These are phyloP conservation scores for Venturia asperata DNA, from an alignment of 2,329 filamentous ascomycete species.

Conservation along the genomic window DNA sequence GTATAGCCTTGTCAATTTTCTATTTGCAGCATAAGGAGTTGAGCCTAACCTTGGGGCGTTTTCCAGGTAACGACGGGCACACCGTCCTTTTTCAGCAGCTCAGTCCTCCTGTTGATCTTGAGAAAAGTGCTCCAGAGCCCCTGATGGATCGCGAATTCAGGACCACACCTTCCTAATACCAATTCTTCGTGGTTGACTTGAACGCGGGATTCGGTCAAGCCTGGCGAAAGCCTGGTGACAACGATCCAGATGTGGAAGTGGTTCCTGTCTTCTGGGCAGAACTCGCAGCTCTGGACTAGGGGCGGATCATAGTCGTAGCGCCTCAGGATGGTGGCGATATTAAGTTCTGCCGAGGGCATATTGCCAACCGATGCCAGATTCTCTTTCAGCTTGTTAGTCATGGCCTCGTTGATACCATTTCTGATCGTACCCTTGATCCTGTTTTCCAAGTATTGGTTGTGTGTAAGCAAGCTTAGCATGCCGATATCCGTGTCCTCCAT, in stretches of 20 bases:
- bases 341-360: neutral
- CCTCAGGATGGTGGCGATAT: neutral
- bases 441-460: neutral
- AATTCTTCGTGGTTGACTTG: neutral
- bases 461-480: neutral
- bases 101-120: neutral
- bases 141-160: neutral
- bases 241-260: neutral
- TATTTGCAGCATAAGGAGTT: neutral
- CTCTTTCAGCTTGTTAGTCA: neutral
- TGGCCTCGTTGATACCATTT: neutral
- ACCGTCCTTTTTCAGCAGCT: neutral
- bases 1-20: neutral
- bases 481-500: neutral
- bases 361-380: neutral
- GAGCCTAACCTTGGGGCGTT: neutral
- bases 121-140: neutral
- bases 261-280: neutral
- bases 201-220: neutral
- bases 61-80: neutral
- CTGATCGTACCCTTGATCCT: conserved; percentile 5
- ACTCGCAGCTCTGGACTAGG: neutral
- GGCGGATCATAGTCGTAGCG: neutral
- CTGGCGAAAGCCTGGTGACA: neutral
- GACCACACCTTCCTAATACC: neutral